Evolutionary conservation across 495 filamentous ascomycete genomes (phyloP).

Genomic region (Hypoxylon fragiforme): DNA sequence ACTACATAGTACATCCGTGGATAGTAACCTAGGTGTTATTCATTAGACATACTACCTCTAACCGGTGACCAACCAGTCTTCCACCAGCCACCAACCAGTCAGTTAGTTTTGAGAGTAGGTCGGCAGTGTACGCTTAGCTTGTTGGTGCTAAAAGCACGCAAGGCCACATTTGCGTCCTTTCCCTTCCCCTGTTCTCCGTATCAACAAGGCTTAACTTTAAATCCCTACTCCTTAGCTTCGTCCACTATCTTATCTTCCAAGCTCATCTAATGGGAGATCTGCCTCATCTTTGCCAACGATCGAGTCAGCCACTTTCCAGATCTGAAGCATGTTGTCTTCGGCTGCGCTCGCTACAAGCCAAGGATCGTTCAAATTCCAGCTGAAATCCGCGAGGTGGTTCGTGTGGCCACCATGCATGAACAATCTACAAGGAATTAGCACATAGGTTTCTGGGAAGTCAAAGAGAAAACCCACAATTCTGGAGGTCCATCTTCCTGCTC

Average conservation of each 20-base stretch:
- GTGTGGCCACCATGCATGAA: conserved; percentile 99
- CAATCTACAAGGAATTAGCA: conserved; percentile 54
- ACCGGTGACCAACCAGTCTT: no score
- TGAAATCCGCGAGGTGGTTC: conserved; percentile 92
- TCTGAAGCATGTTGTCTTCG: conserved; percentile 94
- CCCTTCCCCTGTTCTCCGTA: not conserved
- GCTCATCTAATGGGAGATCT: conserved; percentile 76
- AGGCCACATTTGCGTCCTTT: no score
- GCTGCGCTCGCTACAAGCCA: conserved; percentile 94
- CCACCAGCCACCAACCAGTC: no score
- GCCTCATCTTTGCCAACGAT: conserved; percentile 83
- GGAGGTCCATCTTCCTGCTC: conserved; percentile 97
- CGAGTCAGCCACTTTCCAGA: conserved; percentile 92
- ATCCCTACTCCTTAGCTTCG: not conserved
- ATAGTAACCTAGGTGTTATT: no score
- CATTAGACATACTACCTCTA: no score
- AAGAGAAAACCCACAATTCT: conserved; percentile 70
- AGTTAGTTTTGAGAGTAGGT: no score
- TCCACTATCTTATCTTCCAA: conserved; percentile 55
- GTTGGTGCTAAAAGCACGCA: no score
- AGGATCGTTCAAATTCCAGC: conserved; percentile 94
- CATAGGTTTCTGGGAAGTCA: conserved; percentile 1
- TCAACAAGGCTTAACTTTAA: conserved; percentile 1
- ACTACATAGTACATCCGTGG: no score
- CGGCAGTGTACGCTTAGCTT: no score